Percentiles rank a stretch among this genome's conserved stretches.
These are phyloP conservation scores for Solanum commersonii DNA, from an alignment of 257 asterid genomes.

Conservation along the genomic window DNA sequence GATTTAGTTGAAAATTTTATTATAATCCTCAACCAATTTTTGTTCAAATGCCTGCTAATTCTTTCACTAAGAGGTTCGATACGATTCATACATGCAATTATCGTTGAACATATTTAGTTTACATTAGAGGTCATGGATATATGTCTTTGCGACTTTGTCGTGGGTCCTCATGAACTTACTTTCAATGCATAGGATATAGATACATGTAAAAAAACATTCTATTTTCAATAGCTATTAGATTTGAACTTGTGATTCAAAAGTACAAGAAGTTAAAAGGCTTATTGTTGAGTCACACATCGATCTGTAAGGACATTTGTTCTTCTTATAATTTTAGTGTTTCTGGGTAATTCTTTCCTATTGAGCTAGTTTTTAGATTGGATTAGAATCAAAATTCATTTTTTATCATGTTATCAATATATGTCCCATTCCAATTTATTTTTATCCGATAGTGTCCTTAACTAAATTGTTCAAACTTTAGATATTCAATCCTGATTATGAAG, in stretches of 20 bases:
- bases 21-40: neutral
- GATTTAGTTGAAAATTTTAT: neutral
- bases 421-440: neutral
- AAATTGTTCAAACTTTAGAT: neutral
- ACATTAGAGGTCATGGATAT: too few relatives aligned
- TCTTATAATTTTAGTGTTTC: too few relatives aligned
- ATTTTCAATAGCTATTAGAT: neutral
- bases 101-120: neutral
- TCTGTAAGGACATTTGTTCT: neutral
- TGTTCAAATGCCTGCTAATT: neutral
- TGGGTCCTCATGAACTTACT: too few relatives aligned
- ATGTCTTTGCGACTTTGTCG: too few relatives aligned
- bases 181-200: neutral
- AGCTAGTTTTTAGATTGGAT: neutral
- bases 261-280: neutral
- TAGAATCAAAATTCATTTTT: neutral
- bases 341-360: neutral
- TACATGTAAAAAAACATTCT: too few relatives aligned
- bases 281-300: neutral
- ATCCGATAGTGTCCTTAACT: neutral
- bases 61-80: neutral
- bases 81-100: neutral
- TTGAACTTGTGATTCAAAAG: neutral
- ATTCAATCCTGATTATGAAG: neutral
- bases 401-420: neutral